A percentile compares a stretch with the other conserved stretches of the same genome.
Evolutionary conservation across 192 early-diverging fungal genomes (phyloP).

Genomic region (Backusella australiensis): DNA sequence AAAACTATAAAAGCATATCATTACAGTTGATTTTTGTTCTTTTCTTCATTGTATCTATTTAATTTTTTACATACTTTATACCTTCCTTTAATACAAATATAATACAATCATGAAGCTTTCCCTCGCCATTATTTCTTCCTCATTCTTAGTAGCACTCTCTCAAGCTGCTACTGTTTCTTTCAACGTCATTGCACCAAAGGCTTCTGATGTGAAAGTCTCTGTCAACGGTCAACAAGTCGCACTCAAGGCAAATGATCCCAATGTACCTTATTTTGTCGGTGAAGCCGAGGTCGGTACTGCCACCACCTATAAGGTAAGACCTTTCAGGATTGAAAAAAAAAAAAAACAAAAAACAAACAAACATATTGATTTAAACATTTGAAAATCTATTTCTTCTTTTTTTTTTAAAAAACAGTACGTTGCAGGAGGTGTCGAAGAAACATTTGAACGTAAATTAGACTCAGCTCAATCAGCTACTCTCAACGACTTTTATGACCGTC

Average conservation of each 20-base stretch:
- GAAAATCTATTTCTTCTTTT: not conserved
- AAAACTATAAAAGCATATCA: not conserved
- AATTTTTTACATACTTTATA: not conserved
- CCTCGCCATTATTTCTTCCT: constrained; percentile 6
- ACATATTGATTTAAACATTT: not conserved
- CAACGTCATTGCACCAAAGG: constrained; percentile 42
- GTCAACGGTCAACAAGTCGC: constrained; percentile 31
- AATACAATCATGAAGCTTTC: constrained; percentile 19
- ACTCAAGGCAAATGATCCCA: constrained; percentile 34
- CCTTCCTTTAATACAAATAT: constrained; percentile 1
- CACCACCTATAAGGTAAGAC: constrained; percentile 37
- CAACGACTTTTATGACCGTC: constrained; percentile 44
- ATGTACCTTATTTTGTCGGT: constrained; percentile 40
- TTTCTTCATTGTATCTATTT: not conserved
- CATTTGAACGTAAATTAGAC: constrained; percentile 41
- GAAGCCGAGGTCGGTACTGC: constrained; percentile 22
- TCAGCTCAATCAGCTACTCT: constrained; percentile 20
- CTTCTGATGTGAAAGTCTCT: constrained; percentile 33
- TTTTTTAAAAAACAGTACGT: constrained; percentile 32
- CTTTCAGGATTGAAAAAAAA: not conserved
- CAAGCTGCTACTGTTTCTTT: constrained; percentile 40
- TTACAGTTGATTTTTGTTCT: not conserved
- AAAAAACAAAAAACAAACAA: not conserved
- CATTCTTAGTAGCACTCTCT: constrained; percentile 6
- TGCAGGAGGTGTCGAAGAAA: constrained; percentile 33